Conservation (phyloP, 2,329 filamentous ascomycete species). For the Monosporascus sp. region DNA sequence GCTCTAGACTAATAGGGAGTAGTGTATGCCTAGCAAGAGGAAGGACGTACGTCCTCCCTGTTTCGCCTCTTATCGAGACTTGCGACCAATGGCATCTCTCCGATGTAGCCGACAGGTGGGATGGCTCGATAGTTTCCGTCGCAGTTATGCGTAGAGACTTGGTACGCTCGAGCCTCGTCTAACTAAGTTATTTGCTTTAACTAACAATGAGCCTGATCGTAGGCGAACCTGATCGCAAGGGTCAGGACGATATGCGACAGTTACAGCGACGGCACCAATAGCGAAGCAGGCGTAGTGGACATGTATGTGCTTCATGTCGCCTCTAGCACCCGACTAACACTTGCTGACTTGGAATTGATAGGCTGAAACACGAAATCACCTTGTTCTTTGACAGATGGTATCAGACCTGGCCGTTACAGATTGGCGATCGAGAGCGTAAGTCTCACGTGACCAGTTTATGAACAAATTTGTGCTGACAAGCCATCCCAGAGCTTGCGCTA, state of each 20-base stretch:
- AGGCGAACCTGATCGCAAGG: conserved; percentile 51
- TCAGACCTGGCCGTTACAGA: conserved; percentile 44
- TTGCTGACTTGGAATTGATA: conserved; percentile 4
- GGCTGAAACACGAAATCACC: conserved; percentile 27
- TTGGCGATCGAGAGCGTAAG: conserved; percentile 41
- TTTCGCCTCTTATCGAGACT: conserved; percentile 58
- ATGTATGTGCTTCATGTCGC: conserved; percentile 32
- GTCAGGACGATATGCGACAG: conserved; percentile 56
- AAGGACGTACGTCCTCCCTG: conserved; percentile 61
- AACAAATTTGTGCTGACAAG: conserved; percentile 9
- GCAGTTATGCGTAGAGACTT: conserved; percentile 63
- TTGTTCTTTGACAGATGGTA: conserved; percentile 29
- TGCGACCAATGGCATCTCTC: conserved; percentile 67
- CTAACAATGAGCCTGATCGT: not conserved
- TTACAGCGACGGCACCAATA: conserved; percentile 41
- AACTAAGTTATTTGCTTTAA: not conserved
- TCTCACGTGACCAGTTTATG: conserved; percentile 9
- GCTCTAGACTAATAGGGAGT: conserved; percentile 12
- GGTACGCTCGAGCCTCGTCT: conserved; percentile 32
- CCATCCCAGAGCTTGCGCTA: conserved; percentile 42
- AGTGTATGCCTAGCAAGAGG: conserved; percentile 65
- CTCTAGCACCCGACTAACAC: not conserved
- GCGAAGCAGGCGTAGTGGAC: conserved; percentile 48
- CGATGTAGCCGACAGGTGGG: conserved; percentile 57
- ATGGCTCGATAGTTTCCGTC: conserved; percentile 67